Evolutionary conservation across 768 basidiomycete genomes (phyloP).

Genomic region (Sarcodon aspratus): DNA sequence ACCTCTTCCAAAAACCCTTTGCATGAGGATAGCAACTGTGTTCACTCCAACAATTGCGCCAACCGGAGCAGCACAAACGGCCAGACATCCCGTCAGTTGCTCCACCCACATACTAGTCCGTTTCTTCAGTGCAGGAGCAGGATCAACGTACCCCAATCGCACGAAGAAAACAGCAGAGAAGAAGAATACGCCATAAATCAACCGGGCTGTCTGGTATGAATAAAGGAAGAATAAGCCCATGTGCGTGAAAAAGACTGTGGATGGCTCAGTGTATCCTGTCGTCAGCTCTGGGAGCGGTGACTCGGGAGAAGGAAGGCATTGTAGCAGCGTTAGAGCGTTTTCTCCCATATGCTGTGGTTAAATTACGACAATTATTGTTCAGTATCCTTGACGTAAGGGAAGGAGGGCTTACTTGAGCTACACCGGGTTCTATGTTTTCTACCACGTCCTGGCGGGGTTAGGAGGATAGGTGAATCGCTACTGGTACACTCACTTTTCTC

Average conservation of each 20-base stretch:
- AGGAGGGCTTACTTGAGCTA: slow-evolving; percentile 34
- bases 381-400: neutral
- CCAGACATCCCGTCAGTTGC: slow-evolving; percentile 33
- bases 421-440: slow-evolving; percentile 76
- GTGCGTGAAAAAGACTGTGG: slow-evolving; percentile 70
- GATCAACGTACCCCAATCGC: slow-evolving; percentile 22
- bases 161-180: slow-evolving; percentile 34
- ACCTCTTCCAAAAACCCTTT: slow-evolving; percentile 43
- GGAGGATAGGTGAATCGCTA: neutral
- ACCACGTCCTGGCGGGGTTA: slow-evolving; percentile 43
- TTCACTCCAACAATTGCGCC: slow-evolving; percentile 60
- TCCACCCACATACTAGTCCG: slow-evolving; percentile 26
- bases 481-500: slow-evolving; percentile 45
- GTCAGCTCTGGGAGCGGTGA: slow-evolving; percentile 61
- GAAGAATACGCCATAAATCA: slow-evolving; percentile 46
- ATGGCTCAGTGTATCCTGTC: slow-evolving; percentile 34
- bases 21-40: slow-evolving; percentile 59
- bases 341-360: slow-evolving; percentile 74
- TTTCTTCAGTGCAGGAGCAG: slow-evolving; percentile 23
- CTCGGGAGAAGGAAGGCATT: slow-evolving; percentile 54
- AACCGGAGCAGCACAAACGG: slow-evolving; percentile 37
- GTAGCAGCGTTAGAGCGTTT: slow-evolving; percentile 71
- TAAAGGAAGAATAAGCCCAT: slow-evolving; percentile 64
- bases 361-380: neutral
- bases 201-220: slow-evolving; percentile 59